These are phyloP conservation scores for Venturia asperata DNA, from an alignment of 2,329 filamentous ascomycete genomes.

Conservation along the genomic window DNA sequence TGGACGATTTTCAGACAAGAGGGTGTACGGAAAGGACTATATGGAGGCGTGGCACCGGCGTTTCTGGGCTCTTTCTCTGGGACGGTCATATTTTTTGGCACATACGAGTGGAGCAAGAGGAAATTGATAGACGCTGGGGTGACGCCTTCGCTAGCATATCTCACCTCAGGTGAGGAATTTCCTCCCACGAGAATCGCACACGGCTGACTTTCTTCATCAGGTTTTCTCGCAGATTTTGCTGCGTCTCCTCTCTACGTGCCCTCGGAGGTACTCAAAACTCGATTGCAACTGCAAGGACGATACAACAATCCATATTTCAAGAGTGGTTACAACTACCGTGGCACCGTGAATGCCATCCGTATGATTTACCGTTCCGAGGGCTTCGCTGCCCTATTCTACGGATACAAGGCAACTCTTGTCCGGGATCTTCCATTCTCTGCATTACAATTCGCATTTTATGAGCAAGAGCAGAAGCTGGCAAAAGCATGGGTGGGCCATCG, in stretches of 20 bases:
- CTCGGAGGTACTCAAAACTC: constrained; percentile 96
- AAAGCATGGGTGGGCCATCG: constrained; percentile 59
- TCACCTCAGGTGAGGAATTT: constrained; percentile 62
- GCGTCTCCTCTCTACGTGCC: constrained; percentile 93
- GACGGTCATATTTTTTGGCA: constrained; percentile 91
- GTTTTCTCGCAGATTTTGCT: constrained; percentile 87
- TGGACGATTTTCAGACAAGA: constrained; percentile 90
- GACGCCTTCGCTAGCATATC: constrained; percentile 75
- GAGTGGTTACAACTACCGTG: constrained; percentile 93
- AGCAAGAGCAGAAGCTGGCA: constrained; percentile 81
- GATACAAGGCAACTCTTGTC: constrained; percentile 94
- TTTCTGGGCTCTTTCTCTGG: constrained; percentile 88
- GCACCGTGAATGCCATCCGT: constrained; percentile 72
- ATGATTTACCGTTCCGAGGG: constrained; percentile 83
- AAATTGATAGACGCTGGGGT: constrained; percentile 78
- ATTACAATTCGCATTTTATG: constrained; percentile 95
- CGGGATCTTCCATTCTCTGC: constrained; percentile 94
- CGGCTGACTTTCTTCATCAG: constrained; percentile 37
- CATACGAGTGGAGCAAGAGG: constrained; percentile 92
- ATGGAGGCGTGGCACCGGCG: constrained; percentile 88
- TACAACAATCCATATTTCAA: constrained; percentile 92
- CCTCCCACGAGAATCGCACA: not conserved
- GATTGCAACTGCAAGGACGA: constrained; percentile 86
- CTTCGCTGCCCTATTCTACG: constrained; percentile 78
- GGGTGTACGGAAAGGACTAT: constrained; percentile 75